Percentiles rank a stretch among this genome's conserved stretches.
These are phyloP conservation scores for Candida quercuum DNA, from an alignment of 805 yeast genomes.

Conservation along the genomic window DNA sequence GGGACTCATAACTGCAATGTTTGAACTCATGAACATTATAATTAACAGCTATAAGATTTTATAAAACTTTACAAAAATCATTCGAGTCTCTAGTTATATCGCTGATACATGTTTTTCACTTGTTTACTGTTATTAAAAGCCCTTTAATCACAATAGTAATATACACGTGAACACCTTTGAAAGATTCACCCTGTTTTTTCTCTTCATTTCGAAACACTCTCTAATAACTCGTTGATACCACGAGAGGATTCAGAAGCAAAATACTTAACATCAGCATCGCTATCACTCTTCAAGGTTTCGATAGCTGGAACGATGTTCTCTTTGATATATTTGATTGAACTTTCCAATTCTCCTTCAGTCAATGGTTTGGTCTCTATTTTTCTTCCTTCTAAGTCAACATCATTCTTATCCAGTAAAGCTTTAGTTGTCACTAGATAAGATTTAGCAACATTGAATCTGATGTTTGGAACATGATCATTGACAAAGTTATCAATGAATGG, in stretches of 20 bases:
- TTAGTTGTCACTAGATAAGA: constrained; percentile 60
- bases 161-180: no score
- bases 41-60: no score
- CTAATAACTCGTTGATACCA: constrained; percentile 8
- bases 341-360: constrained; percentile 7
- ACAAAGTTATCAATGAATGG: constrained; percentile 75
- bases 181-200: no score
- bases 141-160: no score
- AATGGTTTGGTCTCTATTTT: constrained; percentile 21
- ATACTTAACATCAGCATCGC: constrained; percentile 85
- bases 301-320: constrained; percentile 59
- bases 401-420: constrained; percentile 33
- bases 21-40: no score
- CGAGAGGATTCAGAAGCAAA: constrained; percentile 67
- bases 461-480: constrained; percentile 86
- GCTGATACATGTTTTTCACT: no score
- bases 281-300: constrained; percentile 60
- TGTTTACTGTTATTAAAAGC: no score
- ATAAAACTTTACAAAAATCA: no score
- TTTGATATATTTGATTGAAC: constrained; percentile 33
- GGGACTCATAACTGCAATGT: no score
- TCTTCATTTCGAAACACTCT: no score
- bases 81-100: no score
- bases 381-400: constrained; percentile 13
- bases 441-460: constrained; percentile 92